Conservation (phyloP, 257 asterid genomes). For the Marsdenia floribunda region DNA sequence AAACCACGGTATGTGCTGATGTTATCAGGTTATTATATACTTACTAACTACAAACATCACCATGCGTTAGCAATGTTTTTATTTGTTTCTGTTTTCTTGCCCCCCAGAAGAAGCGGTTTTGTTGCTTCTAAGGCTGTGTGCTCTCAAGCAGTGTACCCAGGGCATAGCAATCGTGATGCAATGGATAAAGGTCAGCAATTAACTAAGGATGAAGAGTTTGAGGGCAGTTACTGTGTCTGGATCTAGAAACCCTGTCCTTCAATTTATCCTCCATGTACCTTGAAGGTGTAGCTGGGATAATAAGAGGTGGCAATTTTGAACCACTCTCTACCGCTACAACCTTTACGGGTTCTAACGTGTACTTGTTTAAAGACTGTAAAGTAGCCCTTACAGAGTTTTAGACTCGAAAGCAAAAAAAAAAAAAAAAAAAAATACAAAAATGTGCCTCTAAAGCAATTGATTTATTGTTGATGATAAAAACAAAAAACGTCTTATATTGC, state of each 20-base stretch:
- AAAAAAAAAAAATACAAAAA: neutral
- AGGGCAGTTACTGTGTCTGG: neutral
- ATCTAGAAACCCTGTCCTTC: neutral
- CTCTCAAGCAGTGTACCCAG: constrained; percentile 6
- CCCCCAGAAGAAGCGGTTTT: constrained; percentile 35
- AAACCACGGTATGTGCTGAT: constrained; percentile 11
- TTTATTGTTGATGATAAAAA: neutral
- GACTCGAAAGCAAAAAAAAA: neutral
- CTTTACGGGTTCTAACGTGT: constrained; percentile 2
- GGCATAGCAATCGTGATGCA: neutral
- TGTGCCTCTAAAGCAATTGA: neutral
- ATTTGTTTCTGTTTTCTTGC: neutral
- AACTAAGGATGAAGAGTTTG: constrained; percentile 4
- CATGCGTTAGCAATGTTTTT: neutral
- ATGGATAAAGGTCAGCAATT: neutral
- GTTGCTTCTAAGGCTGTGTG: constrained; percentile 31
- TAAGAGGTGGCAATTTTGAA: neutral
- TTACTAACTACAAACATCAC: neutral
- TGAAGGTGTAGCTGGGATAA: neutral
- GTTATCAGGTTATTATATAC: no score
- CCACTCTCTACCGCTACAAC: constrained; percentile 4
- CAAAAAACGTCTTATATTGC: no score
- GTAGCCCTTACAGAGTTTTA: neutral
- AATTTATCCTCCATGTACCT: neutral
- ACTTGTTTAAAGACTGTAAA: neutral